Evolutionary conservation across 2,329 filamentous ascomycete species (phyloP).

Genomic region (Neobulgaria alba): DNA sequence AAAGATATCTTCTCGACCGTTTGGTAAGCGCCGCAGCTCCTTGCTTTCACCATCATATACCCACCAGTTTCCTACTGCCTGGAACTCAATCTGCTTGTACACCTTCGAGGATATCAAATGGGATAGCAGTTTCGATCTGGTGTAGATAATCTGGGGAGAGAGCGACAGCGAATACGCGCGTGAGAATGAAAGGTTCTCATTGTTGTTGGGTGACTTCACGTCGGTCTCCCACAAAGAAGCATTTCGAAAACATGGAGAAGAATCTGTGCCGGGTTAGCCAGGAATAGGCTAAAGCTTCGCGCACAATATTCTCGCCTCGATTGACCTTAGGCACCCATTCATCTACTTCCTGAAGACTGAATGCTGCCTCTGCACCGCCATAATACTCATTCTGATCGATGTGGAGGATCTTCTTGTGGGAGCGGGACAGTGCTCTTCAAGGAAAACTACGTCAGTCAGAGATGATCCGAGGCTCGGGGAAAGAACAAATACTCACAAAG

Average conservation of each 20-base stretch:
- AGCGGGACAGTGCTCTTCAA: constrained; percentile 81
- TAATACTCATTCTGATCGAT: constrained; percentile 84
- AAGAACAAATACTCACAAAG: constrained; percentile 47
- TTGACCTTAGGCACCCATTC: constrained; percentile 52
- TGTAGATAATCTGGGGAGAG: constrained; percentile 79
- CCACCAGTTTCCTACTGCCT: constrained; percentile 89
- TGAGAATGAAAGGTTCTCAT: constrained; percentile 46
- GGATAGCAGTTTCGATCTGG: constrained; percentile 67
- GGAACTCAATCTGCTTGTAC: constrained; percentile 84
- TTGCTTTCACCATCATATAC: constrained; percentile 41
- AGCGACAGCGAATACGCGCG: constrained; percentile 77
- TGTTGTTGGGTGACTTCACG: constrained; percentile 27
- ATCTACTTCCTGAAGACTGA: constrained; percentile 75
- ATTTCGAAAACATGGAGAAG: constrained; percentile 21
- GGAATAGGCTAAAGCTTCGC: not conserved
- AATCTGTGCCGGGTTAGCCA: constrained; percentile 7
- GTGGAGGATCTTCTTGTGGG: constrained; percentile 84
- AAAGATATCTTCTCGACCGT: constrained; percentile 87
- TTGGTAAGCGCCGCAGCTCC: constrained; percentile 64
- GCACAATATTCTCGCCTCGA: constrained; percentile 27
- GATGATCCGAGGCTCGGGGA: constrained; percentile 30
- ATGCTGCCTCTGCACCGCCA: constrained; percentile 74
- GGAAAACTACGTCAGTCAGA: constrained; percentile 70
- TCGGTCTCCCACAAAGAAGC: constrained; percentile 22
- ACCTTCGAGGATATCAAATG: constrained; percentile 83